phyloP scores from a whole-genome alignment of 2,329 filamentous ascomycete genomes.

The Corinectria fuckeliana region DNA sequence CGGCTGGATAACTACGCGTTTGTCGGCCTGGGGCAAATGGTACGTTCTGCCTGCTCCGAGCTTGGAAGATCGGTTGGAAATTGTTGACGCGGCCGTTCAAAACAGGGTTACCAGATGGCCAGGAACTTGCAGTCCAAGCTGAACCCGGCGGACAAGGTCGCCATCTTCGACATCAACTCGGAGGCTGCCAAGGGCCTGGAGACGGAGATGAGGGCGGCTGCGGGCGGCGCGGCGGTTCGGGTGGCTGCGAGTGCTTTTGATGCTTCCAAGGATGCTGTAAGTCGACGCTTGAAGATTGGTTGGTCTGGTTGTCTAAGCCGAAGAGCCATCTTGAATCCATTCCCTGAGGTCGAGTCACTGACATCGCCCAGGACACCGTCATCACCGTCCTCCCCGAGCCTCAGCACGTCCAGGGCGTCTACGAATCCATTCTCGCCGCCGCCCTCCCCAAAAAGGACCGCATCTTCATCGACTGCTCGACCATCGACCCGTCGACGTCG shows the following conservation, averaged over 20 bases:
- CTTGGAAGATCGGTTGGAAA: too few relatives aligned
- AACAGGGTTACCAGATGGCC: slow-evolving; percentile 67
- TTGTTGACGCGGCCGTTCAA: slow-evolving; percentile 13
- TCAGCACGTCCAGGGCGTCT: slow-evolving; percentile 84
- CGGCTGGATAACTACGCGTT: slow-evolving; percentile 63
- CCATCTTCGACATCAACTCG: slow-evolving; percentile 64
- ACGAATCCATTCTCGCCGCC: slow-evolving; percentile 73
- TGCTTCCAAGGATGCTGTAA: slow-evolving; percentile 60
- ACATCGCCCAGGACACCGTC: slow-evolving; percentile 71
- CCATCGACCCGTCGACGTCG: slow-evolving; percentile 90
- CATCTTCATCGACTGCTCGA: slow-evolving; percentile 94
- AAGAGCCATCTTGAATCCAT: neutral
- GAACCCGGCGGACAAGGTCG: slow-evolving; percentile 55
- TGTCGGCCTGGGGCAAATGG: slow-evolving; percentile 67
- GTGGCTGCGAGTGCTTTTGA: slow-evolving; percentile 54
- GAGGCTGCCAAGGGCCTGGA: slow-evolving; percentile 55
- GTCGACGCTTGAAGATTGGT: slow-evolving; percentile 30
- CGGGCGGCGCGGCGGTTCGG: slow-evolving; percentile 54
- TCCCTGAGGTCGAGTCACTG: neutral
- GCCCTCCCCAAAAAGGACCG: slow-evolving; percentile 62
- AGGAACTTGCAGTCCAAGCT: slow-evolving; percentile 66
- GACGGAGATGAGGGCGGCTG: slow-evolving; percentile 53
- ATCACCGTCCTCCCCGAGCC: slow-evolving; percentile 92
- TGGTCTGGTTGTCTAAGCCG: too few relatives aligned
- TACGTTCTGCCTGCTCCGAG: slow-evolving; percentile 41